Percentiles rank a stretch among this genome's conserved stretches.
Evolutionary conservation across 2,329 filamentous ascomycete species (phyloP).

Genomic region (Exophiala sp.): DNA sequence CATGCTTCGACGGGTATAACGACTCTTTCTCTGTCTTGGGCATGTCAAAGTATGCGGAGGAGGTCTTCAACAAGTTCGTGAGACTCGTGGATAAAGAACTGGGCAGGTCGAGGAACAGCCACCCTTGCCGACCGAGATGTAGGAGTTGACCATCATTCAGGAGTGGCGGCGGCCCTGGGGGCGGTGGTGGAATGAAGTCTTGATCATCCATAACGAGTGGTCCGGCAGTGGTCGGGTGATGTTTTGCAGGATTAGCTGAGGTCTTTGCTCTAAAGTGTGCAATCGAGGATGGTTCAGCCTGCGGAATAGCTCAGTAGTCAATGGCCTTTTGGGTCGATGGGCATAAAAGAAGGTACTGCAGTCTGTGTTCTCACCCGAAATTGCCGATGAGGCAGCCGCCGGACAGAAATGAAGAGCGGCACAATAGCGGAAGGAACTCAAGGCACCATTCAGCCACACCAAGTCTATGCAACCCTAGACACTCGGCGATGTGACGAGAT

Average conservation of each 20-base stretch:
- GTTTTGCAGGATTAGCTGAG: background rate
- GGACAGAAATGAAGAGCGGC: no score
- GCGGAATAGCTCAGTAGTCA: no score
- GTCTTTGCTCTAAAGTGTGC: no score
- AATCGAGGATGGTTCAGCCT: no score
- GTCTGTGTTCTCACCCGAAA: no score
- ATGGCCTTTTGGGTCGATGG: no score
- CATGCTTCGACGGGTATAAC: constrained; percentile 27
- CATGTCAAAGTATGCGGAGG: constrained; percentile 12
- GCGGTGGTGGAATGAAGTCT: constrained; percentile 2
- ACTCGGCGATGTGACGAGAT: no score
- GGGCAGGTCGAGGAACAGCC: constrained; percentile 16
- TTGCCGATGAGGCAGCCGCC: no score
- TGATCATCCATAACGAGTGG: constrained; percentile 1
- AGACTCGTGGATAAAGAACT: constrained; percentile 1
- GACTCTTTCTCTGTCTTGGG: constrained; percentile 7
- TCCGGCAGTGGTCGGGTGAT: background rate
- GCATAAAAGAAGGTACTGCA: no score
- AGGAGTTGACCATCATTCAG: constrained; percentile 17
- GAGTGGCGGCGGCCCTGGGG: constrained; percentile 24
- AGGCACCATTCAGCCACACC: no score
- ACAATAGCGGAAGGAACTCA: no score
- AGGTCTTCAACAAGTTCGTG: constrained; percentile 9
- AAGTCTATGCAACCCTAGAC: no score
- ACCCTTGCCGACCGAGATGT: constrained; percentile 20